A percentile compares a stretch with the other conserved stretches of the same genome.
Conservation (phyloP, 352 stramenopile species). For the Phytophthora quininea region DNA sequence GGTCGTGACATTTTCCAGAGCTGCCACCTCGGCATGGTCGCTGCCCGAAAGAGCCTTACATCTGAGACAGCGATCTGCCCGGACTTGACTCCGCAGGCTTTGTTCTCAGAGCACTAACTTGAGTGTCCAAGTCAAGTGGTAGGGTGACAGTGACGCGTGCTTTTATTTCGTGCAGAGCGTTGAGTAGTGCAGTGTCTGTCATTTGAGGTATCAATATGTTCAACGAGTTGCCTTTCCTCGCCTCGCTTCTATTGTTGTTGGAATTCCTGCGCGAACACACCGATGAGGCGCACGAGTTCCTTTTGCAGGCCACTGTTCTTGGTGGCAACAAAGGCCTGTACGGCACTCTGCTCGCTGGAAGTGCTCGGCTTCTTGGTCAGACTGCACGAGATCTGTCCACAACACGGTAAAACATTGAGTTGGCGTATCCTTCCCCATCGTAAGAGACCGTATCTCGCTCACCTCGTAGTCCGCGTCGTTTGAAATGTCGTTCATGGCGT, state of each 20-base stretch:
- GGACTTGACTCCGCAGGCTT: constrained; percentile 39
- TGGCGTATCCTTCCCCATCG: too few species aligned
- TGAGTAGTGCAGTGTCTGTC: constrained; percentile 13
- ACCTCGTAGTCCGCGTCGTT: constrained; percentile 90
- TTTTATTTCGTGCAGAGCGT: constrained; percentile 24
- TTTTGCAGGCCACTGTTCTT: constrained; percentile 61
- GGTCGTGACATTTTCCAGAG: constrained; percentile 65
- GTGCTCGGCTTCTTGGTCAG: constrained; percentile 59
- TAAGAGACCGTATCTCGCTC: neutral
- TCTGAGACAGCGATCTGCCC: constrained; percentile 76
- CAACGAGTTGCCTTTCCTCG: constrained; percentile 18
- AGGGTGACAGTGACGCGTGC: constrained; percentile 7
- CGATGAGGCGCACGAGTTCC: constrained; percentile 67
- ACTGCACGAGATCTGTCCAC: constrained; percentile 56
- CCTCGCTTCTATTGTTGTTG: constrained; percentile 62
- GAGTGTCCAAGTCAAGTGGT: neutral
- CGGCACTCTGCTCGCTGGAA: constrained; percentile 42
- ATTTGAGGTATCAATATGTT: constrained; percentile 9
- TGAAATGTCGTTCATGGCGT: constrained; percentile 84
- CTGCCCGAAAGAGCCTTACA: constrained; percentile 67
- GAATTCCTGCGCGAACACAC: constrained; percentile 67
- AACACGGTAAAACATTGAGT: neutral
- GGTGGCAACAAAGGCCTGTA: constrained; percentile 60
- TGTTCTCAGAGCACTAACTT: constrained; percentile 35
- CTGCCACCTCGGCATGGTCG: constrained; percentile 79